Percentiles rank a stretch among this genome's conserved stretches.
These are phyloP conservation scores for Pyracantha coccinea DNA, from an alignment of 331 rosid species.

Conservation along the genomic window DNA sequence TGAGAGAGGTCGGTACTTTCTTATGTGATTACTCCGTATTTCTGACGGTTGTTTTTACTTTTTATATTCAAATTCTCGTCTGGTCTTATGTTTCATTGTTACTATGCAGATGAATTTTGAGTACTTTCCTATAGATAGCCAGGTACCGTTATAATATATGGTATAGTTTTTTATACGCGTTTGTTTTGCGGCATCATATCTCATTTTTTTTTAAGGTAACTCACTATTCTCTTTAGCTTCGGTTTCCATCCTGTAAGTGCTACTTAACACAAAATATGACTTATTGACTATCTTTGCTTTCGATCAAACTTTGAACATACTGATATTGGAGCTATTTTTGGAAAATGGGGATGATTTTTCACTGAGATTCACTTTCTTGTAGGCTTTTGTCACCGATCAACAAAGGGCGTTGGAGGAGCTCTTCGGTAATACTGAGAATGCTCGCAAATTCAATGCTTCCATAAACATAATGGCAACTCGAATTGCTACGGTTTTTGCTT, in stretches of 20 bases:
- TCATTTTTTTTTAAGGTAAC: neutral
- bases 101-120: constrained; percentile 85
- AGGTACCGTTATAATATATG: constrained; percentile 42
- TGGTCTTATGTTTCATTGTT: constrained; percentile 12
- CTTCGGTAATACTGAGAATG: constrained; percentile 45
- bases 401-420: constrained; percentile 72
- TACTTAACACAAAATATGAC: neutral
- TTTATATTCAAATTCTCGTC: neutral
- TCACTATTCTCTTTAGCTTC: neutral
- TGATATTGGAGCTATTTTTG: neutral
- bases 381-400: constrained; percentile 89
- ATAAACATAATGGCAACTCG: constrained; percentile 74
- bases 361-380: constrained; percentile 7
- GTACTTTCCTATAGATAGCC: constrained; percentile 81
- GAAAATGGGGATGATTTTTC: neutral
- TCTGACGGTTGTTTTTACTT: neutral
- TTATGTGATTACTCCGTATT: constrained; percentile 11
- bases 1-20: constrained; percentile 62
- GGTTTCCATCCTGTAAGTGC: neutral
- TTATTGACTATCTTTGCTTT: neutral
- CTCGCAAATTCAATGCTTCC: constrained; percentile 52
- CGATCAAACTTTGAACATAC: neutral
- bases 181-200: neutral
- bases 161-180: constrained; percentile 2
- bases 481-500: constrained; percentile 91